Conservation (phyloP, 208 protist species). For the Wallacemonas collosoma region DNA sequence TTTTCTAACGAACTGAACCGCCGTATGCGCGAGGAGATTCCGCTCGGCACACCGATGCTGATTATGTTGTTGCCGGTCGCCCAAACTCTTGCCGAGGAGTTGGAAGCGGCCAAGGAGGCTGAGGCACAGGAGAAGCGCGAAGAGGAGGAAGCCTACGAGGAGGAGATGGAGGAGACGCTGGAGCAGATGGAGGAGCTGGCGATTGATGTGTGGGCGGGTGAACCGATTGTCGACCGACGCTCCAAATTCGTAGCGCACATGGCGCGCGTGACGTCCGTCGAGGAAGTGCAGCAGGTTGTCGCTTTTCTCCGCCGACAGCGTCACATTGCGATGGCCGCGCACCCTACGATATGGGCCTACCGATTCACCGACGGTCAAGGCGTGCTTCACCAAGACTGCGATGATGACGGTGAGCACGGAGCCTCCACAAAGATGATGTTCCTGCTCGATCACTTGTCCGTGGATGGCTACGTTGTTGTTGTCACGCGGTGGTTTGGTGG, state of each 20-base stretch:
- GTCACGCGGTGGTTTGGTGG: conserved; percentile 97
- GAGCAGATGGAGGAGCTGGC: conserved; percentile 23
- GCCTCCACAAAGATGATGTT: conserved; percentile 86
- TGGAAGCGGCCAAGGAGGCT: conserved; percentile 35
- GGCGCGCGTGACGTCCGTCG: conserved; percentile 56
- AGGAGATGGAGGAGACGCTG: conserved; percentile 26
- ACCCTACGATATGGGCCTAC: conserved; percentile 95
- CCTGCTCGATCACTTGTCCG: conserved; percentile 79
- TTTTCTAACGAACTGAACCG: conserved; percentile 44
- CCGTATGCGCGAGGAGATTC: conserved; percentile 56
- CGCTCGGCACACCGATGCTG: conserved; percentile 65
- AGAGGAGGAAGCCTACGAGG: conserved; percentile 23
- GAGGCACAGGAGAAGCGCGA: conserved; percentile 25
- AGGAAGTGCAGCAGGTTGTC: conserved; percentile 60
- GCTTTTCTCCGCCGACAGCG: conserved; percentile 48
- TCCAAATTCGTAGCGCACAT: conserved; percentile 90
- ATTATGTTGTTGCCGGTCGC: conserved; percentile 58
- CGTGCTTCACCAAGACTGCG: conserved; percentile 78
- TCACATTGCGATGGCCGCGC: conserved; percentile 77
- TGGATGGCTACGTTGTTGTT: conserved; percentile 85
- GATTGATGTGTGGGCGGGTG: conserved; percentile 53
- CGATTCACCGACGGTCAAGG: conserved; percentile 74
- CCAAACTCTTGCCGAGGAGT: conserved; percentile 55
- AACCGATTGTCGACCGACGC: conserved; percentile 76
- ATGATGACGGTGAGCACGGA: conserved; percentile 95